Evolutionary conservation across 768 basidiomycete genomes (phyloP), one percentile per base, ranked within the genome.

Genomic region (Trichaptum fuscoviolaceum): DNA sequence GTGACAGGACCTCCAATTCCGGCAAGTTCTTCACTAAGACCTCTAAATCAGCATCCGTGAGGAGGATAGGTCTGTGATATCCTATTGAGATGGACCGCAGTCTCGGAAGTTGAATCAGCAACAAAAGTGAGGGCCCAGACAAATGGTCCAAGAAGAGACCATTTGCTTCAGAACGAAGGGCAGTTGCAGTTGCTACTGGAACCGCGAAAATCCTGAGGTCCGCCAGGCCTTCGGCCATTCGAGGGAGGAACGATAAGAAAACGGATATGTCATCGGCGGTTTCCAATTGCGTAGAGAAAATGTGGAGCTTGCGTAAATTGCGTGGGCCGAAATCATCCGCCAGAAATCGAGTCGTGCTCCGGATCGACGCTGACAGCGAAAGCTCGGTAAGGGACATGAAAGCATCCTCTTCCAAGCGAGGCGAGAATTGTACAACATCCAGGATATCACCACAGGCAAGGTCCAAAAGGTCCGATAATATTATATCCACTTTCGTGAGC

Each of bases 381-480:
- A 61, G 59, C 30, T 61, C 59, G 15, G 59, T 6, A 3, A 61
- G 59, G 59, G 59, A 61, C 23, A 23, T 25, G 23, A 61, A 61
- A 2, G 59, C 59, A 61, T 34, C 59, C 17, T 61, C 15, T 61
- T 25, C 25, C 15, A 61, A 23, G 2, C 15, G 25, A 61, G 59
- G 59, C 3, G 59, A 61, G 59, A 61, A 61, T 12, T 25, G 23
- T 2, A 25, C 15, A 17, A 61, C 59, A 34, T 61, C 59, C 15
- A 6, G 10, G 23, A 23, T 25, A 23, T 61, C 59, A 2, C 25
- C 23, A 61, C 59, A 15, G 15, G 8, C 23, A 6, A 20, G 23
- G 30, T 17, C 23, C 59, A 18, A 18, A 18, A 9, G 9, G 25
- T 2, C 30, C 30, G 30, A 30, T 8, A 30, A 3, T 23, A 34